Base-by-base conservation (phyloP, 2,329 filamentous ascomycete genomes). In the Talaromyces pinophilus region DNA sequence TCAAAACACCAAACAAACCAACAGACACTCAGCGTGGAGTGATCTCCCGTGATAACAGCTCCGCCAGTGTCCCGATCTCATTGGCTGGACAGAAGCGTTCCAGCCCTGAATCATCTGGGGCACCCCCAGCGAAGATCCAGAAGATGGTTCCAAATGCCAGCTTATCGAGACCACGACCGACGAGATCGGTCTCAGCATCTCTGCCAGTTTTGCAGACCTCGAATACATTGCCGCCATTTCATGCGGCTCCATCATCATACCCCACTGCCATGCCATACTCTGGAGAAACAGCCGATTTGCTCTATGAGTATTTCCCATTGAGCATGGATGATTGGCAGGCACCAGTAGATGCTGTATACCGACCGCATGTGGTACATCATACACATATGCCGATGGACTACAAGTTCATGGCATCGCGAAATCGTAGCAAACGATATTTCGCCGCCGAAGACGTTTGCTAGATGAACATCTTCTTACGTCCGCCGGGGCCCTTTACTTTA, bases 281-380 rank as follows among this genome's bases (percentile, higher is more conserved):
- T n/a, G 77, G 75, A 44, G 92, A 96, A 72, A 90, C 90, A 71
- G 89, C 89, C 0, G 93, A 97, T 78, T 82, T 93, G 70, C 82
- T 97, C 19, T 97, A 97, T 75, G 93, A 98, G 79, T 97, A 98
- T 75, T 97, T 98, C 70, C 93, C 93, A 0, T 83, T 98, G 17
- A 93, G 90, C 59, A 81, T 97, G 67, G 93, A 97, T 76, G 93
- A 97, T 74, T 97, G 87, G 89, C 92, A 93, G 87, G 91, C 91
- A 1, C 92, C 92, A 0, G 92, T 96, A 2, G 92, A 96, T 77
- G 92, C 92, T 5, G 90, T 97, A 17, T 97, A 96, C 76, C 85
- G 92, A 59, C 94, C 93, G 5, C 93, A 97, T 76, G 92, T 97
- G 17, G 93, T 97, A 2, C 94, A 98, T 78, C 93, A 97, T 76